Conservation (phyloP, 2,329 filamentous ascomycete genomes). For the Allantophomopsis cytisporea region DNA sequence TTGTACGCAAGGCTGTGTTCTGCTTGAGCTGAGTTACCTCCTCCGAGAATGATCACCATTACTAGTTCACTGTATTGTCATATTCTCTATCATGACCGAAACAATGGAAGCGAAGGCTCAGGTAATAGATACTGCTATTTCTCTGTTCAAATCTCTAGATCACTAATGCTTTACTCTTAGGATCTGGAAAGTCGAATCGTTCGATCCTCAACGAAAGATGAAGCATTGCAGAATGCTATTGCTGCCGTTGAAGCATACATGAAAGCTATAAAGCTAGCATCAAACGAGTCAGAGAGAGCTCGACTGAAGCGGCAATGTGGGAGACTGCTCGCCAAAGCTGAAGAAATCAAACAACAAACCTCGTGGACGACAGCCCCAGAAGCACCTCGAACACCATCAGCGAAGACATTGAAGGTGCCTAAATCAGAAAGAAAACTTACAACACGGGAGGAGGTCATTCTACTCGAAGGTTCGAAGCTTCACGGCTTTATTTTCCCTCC, state of each 20-base stretch:
- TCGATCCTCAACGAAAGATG: slow-evolving; percentile 35
- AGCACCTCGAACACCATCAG: background rate
- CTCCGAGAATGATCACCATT: no score
- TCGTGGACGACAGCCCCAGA: slow-evolving; percentile 5
- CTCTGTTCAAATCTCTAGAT: background rate
- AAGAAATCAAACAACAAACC: slow-evolving; percentile 50
- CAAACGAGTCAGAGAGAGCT: slow-evolving; percentile 46
- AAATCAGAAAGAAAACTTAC: slow-evolving; percentile 45
- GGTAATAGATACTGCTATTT: no score
- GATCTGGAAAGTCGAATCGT: slow-evolving; percentile 37
- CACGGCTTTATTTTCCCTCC: slow-evolving; percentile 76
- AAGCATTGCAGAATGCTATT: slow-evolving; percentile 65
- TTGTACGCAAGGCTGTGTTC: no score
- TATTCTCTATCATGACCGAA: no score
- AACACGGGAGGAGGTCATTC: slow-evolving; percentile 60
- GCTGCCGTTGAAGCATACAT: slow-evolving; percentile 71
- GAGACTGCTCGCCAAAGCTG: slow-evolving; percentile 56
- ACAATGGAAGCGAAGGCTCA: no score
- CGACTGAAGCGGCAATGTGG: slow-evolving; percentile 57
- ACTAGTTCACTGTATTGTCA: no score
- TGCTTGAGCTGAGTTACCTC: no score
- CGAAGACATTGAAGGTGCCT: slow-evolving; percentile 18
- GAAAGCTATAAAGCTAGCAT: slow-evolving; percentile 52
- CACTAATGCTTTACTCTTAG: slow-evolving; percentile 17
- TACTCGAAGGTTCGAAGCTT: slow-evolving; percentile 65